Base-by-base conservation (phyloP, 2,329 filamentous ascomycete genomes). In the Dactylellina cionopaga region DNA sequence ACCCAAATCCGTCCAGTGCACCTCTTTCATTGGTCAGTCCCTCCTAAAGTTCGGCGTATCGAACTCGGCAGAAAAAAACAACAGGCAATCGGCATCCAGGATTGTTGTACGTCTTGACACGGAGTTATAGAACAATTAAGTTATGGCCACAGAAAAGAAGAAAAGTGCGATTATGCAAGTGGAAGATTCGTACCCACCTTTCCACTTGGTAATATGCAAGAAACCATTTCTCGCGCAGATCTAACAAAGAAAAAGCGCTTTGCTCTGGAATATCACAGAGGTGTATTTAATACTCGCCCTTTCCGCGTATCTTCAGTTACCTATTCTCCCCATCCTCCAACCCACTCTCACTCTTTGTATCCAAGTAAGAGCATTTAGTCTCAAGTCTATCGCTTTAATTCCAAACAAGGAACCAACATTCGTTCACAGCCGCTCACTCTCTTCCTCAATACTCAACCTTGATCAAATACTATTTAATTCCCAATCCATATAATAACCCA, bases 261-360 rank as follows among this genome's bases (percentile, higher is more conserved):
- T 33, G 9, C 9, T 39, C 29, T 10, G 17, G 25, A 52, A 54
- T 49, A 24, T 27, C 27, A 10, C 31, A 33, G 58, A 63, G 51
- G n/a, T 35, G 56, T 71, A 71, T 71, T 58, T 71, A 71, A 58
- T 10, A 44, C 33, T 58, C 49, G 47, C 51, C 35, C 41, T 44
- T 44, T 51, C 58, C 66, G 25, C 65, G 24, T 51, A 58, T 37
- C 27, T 15, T 59, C 39, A 24, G 39, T 24, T 15, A 7, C 15
- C 43, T 22, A 55, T 25, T 49, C n/a, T 27, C 39, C 33, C 49
- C 19, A 46, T 39, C 31, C 68, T 43, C 49, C 68, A 72, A 27
- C 68, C 65, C 68, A 65, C 47, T 65, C 59, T 31, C 59, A 58
- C 59, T 72, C 68, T 47, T 72, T 65, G 60, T 46, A 13, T 17